Base-by-base conservation (phyloP, 139 green algal genomes). In the Chlamydomonas incerta region DNA sequence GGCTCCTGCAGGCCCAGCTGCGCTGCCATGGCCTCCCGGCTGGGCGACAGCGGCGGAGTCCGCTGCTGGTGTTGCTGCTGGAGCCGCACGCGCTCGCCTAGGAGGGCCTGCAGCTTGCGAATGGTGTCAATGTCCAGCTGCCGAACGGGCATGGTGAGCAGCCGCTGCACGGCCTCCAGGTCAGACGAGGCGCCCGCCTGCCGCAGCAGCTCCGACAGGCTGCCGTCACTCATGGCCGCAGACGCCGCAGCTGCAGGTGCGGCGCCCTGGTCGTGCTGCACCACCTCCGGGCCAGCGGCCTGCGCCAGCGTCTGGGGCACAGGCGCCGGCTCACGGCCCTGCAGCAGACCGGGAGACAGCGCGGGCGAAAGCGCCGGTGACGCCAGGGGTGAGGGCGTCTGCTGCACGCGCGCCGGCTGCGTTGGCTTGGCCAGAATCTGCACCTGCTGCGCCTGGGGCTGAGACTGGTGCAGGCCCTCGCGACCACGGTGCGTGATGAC, bases 401-500 rank as follows among this genome's bases (percentile, higher is more conserved):
- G 41, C 41, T 50, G 41, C 41, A 50, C 41, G 41, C 41, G 41
- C 41, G 41, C 24, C 60, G 33, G 60, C 60, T 10, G 24, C 60
- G 3, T 3, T 2, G 60, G 10, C 60, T 67, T 13, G 15, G 24
- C 17, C 60, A 15, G 60, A 20, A 29, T 23, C 60, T 33, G 60
- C 60, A 33, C 24, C 60, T 67, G 60, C 60, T 3, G 60, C 60
- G 2, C 2, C 60, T 31, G 60, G 2, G 24, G 3, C 60, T 67
- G 24, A 14, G 24, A 21, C 26, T 67, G 60, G 15, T 67, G 24
- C 24, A 20, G 26, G 18, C 4, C 26, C 14, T 34, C 15, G 31
- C 18, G 63, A 63, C 31, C n/a, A 47, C 79, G 65, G 23, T 75
- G 79, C 23, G 34, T 62, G 74, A 75, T 65, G 11, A 74, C 79